A percentile compares a stretch with the other conserved stretches of the same genome.
phyloP scores from a whole-genome alignment of 2,329 filamentous ascomycete species.

The Phaeosphaeriaceae sp. region DNA sequence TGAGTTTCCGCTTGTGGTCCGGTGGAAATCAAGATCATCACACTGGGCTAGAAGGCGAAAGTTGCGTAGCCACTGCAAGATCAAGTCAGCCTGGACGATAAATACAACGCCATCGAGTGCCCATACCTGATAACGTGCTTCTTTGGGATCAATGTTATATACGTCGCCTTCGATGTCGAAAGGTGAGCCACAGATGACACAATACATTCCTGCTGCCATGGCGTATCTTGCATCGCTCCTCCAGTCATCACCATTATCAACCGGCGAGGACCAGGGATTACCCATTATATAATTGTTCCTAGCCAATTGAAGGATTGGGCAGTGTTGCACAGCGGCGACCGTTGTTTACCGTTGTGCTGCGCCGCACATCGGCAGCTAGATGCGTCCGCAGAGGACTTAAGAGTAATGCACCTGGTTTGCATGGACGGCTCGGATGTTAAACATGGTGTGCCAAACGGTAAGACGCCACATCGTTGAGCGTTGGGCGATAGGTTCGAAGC shows the following conservation, averaged over 20 bases:
- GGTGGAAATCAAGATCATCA: slow-evolving; percentile 14
- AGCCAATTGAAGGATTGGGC: not conserved
- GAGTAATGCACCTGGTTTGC: not conserved
- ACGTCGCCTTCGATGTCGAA: slow-evolving; percentile 32
- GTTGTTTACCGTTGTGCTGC: not conserved
- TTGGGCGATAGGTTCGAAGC: not conserved
- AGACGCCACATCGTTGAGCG: not conserved
- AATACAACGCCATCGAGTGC: too few species aligned
- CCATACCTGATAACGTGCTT: slow-evolving; percentile 24
- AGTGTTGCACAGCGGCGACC: not conserved
- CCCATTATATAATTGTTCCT: slow-evolving; percentile 13
- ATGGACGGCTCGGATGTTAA: not conserved
- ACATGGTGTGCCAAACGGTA: not conserved
- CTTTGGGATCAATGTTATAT: slow-evolving; percentile 27
- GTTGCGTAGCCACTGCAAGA: slow-evolving; percentile 31
- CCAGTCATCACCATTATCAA: slow-evolving; percentile 7
- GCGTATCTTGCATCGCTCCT: slow-evolving; percentile 23
- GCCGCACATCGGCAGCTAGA: not conserved
- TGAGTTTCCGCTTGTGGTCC: slow-evolving; percentile 13
- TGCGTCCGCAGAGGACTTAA: not conserved
- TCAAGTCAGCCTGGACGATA: not conserved
- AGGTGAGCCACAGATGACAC: slow-evolving; percentile 35
- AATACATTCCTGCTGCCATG: slow-evolving; percentile 33
- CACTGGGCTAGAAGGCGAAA: slow-evolving; percentile 26
- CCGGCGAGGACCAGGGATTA: slow-evolving; percentile 17